Evolutionary conservation across 441 rosid species (phyloP).

Genomic region (Gossypium davidsonii): DNA sequence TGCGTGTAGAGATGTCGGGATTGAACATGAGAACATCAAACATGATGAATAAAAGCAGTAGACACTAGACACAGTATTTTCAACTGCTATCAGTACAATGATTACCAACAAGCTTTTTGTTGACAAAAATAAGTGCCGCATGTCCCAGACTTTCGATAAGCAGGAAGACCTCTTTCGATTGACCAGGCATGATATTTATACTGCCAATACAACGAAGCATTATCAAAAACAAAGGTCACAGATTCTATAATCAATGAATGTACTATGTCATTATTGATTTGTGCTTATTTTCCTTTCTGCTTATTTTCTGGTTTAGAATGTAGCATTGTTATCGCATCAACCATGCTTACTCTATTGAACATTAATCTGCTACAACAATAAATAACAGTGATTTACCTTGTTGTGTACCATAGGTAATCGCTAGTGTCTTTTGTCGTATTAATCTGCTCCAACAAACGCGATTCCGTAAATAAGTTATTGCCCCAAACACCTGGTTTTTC

Average conservation of each 20-base stretch:
- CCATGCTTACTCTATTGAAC: not conserved
- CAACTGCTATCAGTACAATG: not conserved
- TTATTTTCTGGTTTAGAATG: not conserved
- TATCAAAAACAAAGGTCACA: not conserved
- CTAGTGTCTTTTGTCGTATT: constrained; percentile 55
- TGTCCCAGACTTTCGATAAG: constrained; percentile 52
- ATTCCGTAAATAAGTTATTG: constrained; percentile 35
- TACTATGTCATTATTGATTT: not conserved
- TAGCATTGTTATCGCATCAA: not conserved
- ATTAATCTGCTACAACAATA: not conserved
- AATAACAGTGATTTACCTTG: constrained; percentile 31
- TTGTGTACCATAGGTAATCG: constrained; percentile 63
- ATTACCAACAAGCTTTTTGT: constrained; percentile 41
- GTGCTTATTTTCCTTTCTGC: not conserved
- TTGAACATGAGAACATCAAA: not conserved
- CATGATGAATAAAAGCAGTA: not conserved
- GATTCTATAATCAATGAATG: not conserved
- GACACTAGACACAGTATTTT: not conserved
- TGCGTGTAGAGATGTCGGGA: not conserved
- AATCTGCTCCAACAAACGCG: constrained; percentile 52
- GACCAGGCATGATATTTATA: constrained; percentile 23
- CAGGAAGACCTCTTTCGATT: constrained; percentile 25
- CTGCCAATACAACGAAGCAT: constrained; percentile 25
- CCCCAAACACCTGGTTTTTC: constrained; percentile 51
- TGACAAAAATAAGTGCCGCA: constrained; percentile 55